phyloP scores from a whole-genome alignment of 2,329 filamentous ascomycete genomes.

The Sclerotinia glacialis region DNA sequence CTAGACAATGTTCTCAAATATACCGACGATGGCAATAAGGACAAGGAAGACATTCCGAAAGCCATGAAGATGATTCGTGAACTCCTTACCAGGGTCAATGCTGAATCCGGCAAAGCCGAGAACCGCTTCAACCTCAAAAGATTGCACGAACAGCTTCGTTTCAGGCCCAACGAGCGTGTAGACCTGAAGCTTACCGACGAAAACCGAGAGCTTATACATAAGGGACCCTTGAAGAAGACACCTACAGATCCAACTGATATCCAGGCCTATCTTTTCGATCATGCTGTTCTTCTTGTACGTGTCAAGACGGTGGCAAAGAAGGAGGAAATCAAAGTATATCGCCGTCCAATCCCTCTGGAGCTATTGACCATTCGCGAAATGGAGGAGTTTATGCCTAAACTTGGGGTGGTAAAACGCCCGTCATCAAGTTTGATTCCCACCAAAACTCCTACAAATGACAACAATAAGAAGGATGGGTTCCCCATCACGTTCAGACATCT shows the following conservation, averaged over 20 bases:
- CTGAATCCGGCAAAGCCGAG: constrained; percentile 93
- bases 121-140: constrained; percentile 95
- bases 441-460: constrained; percentile 50
- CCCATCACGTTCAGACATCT: constrained; percentile 96
- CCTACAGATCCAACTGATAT: constrained; percentile 87
- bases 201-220: constrained; percentile 88
- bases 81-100: constrained; percentile 83
- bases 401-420: constrained; percentile 78
- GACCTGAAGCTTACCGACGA: constrained; percentile 94
- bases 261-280: constrained; percentile 92
- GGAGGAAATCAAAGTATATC: constrained; percentile 93
- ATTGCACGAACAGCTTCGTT: constrained; percentile 87
- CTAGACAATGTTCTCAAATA: constrained; percentile 90
- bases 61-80: constrained; percentile 84
- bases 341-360: constrained; percentile 90
- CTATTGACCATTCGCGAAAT: constrained; percentile 92
- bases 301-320: constrained; percentile 89
- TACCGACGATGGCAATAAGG: constrained; percentile 82
- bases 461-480: constrained; percentile 72
- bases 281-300: constrained; percentile 86
- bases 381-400: constrained; percentile 86
- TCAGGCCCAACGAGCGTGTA: constrained; percentile 83
- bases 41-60: constrained; percentile 88
- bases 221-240: constrained; percentile 89
- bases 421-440: constrained; percentile 78